phyloP scores from a whole-genome alignment of 176 grass and related monocot species.

The Oropetium thomaeum region DNA sequence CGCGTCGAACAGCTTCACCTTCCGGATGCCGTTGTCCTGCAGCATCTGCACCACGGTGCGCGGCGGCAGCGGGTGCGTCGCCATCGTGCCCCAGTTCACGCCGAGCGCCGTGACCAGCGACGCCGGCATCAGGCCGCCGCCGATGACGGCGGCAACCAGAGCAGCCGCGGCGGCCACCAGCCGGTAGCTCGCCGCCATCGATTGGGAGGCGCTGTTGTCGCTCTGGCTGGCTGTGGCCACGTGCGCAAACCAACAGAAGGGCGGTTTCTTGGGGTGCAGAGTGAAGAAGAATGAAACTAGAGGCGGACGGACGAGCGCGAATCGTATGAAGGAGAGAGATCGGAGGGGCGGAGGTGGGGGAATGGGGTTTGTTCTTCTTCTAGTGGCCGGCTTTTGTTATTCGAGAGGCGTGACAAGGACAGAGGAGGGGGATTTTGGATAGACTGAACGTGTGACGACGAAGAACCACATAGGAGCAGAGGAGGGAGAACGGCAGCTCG shows the following conservation, averaged over 20 bases:
- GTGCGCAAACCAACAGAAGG: not conserved
- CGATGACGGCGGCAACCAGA: not conserved
- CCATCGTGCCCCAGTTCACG: constrained; percentile 85
- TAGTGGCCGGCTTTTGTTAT: constrained; percentile 35
- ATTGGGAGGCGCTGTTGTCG: not conserved
- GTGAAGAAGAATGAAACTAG: not conserved
- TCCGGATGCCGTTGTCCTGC: constrained; percentile 68
- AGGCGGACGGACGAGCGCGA: not conserved
- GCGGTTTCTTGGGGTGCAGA: not conserved
- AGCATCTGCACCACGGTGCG: constrained; percentile 56
- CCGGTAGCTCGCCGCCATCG: constrained; percentile 13
- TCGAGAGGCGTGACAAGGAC: constrained; percentile 36
- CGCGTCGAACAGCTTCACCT: constrained; percentile 92
- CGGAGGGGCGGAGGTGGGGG: not conserved
- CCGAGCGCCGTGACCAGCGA: constrained; percentile 34
- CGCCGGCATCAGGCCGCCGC: not conserved
- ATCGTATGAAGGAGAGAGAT: constrained; percentile 23
- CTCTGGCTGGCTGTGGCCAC: not conserved
- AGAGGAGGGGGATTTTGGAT: constrained; percentile 29
- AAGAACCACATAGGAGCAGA: constrained; percentile 44
- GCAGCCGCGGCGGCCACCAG: no score
- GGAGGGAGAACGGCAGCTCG: not conserved
- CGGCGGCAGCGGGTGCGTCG: constrained; percentile 61
- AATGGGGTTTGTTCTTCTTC: constrained; percentile 31
- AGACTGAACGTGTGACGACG: constrained; percentile 41